Base-by-base conservation (phyloP, 768 basidiomycete genomes). In the Hypholoma sublateritium region DNA sequence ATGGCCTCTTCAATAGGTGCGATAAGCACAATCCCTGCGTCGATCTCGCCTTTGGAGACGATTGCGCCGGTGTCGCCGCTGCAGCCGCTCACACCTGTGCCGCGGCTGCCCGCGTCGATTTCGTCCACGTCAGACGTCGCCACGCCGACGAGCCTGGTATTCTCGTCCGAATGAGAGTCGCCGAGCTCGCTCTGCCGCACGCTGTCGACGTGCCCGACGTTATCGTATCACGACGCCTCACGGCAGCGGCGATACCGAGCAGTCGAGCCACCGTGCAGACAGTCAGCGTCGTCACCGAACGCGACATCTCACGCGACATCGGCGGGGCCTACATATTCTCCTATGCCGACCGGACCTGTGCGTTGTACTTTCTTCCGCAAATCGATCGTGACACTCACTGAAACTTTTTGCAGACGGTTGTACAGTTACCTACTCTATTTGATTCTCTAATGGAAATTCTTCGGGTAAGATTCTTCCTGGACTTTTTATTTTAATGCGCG, bases 391-490 rank as follows among this genome's bases (percentile, higher is more conserved):
- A 24, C 8, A n/a, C 2, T 36, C 9, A 28, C 50, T 59, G 14
- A 56, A 17, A 5, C 50, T 46, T 34, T 28, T 36, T 65, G 28
- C 59, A 88, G 87, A 81, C 84, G 24, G 72, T 83, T 53, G 81
- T 88, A 12, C 80, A 85, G 60, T 55, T 89, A 4, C 87, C 87
- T 2, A 73, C 77, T 2, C 60, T 87, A 1, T 89, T 90, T 55
- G 83, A 89, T 50, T 84, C 86, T 1, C 74, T 92, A 55, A 80
- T 93, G 78, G 78, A 81, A 44, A 79, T 92, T 55, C 70, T 90
- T 21, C 73, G 88, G 55, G 89, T 89, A 63, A 60, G 80, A 62
- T n/a, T 59, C 17, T 56, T 53, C 47, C 35, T 11, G 43, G 34
- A 11, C 32, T 5, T 58, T 55, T 12, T 39, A n/a, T 22, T 22